Percentiles rank a stretch among this genome's conserved stretches.
These are phyloP conservation scores for Alternaria sp. DNA, from an alignment of 2,329 filamentous ascomycete species.

Conservation along the genomic window DNA sequence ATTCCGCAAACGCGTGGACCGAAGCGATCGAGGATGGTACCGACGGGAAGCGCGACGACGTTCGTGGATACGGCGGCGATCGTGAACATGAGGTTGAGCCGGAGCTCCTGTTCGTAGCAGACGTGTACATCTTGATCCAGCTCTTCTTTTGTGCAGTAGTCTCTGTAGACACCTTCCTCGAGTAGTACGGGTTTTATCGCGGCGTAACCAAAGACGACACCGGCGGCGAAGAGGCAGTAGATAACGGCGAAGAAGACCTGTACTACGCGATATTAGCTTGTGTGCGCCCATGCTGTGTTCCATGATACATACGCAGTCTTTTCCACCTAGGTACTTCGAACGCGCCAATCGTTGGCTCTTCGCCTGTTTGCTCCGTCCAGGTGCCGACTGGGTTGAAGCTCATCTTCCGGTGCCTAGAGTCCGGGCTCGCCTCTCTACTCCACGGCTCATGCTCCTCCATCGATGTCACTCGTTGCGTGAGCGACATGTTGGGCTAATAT, in stretches of 20 bases:
- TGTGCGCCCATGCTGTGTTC: background rate
- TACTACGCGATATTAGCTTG: slow-evolving; percentile 53
- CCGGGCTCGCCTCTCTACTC: slow-evolving; percentile 47
- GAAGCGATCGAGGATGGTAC: slow-evolving; percentile 81
- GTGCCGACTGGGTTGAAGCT: slow-evolving; percentile 58
- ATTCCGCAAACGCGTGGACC: slow-evolving; percentile 80
- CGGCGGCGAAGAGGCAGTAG: slow-evolving; percentile 79
- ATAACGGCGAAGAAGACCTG: slow-evolving; percentile 73
- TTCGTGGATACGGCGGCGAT: slow-evolving; percentile 88
- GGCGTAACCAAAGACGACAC: slow-evolving; percentile 51
- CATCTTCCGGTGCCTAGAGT: slow-evolving; percentile 53
- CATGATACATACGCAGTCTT: slow-evolving; percentile 56
- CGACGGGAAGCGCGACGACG: slow-evolving; percentile 82
- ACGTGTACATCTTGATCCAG: slow-evolving; percentile 41
- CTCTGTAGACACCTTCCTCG: slow-evolving; percentile 45
- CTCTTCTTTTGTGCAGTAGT: slow-evolving; percentile 46
- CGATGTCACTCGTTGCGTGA: slow-evolving; percentile 48
- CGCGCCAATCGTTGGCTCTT: slow-evolving; percentile 53
- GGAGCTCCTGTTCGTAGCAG: slow-evolving; percentile 50
- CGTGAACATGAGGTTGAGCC: slow-evolving; percentile 90
- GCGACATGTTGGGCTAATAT: slow-evolving; percentile 42
- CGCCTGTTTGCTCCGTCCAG: slow-evolving; percentile 51
- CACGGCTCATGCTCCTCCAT: slow-evolving; percentile 52
- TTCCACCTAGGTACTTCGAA: slow-evolving; percentile 63
- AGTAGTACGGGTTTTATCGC: slow-evolving; percentile 51